Evolutionary conservation across 345 rosid species (phyloP).

Genomic region (Pistacia atlantica): DNA sequence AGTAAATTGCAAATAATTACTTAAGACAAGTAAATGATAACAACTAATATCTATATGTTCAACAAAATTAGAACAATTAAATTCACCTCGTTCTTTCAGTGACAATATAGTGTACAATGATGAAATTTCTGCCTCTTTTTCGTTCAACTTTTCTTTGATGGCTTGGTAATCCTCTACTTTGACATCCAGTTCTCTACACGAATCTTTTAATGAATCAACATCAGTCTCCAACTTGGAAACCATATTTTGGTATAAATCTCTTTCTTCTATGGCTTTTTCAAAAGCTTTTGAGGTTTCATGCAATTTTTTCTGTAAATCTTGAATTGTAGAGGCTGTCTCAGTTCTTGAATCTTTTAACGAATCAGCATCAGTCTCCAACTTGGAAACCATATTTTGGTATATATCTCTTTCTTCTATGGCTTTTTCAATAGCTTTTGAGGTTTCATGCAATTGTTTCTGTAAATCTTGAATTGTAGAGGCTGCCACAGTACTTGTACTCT

Average conservation of each 20-base stretch:
- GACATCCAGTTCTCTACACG: slow-evolving; percentile 50
- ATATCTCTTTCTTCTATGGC: slow-evolving; percentile 53
- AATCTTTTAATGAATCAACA: slow-evolving; percentile 47
- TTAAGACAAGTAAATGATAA: background rate
- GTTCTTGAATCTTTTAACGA: slow-evolving; percentile 46
- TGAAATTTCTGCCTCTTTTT: slow-evolving; percentile 60
- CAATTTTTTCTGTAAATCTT: slow-evolving; percentile 62
- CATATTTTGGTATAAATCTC: slow-evolving; percentile 44
- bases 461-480: slow-evolving; percentile 53
- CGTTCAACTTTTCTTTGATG: slow-evolving; percentile 60
- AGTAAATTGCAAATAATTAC: slow-evolving; percentile 18
- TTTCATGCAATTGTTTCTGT: slow-evolving; percentile 54
- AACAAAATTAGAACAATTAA: slow-evolving; percentile 1
- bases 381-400: slow-evolving; percentile 46
- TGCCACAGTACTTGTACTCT: slow-evolving; percentile 51
- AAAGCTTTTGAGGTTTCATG: slow-evolving; percentile 37
- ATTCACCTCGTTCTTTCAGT: slow-evolving; percentile 60
- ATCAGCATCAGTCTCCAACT: slow-evolving; percentile 58
- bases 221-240: slow-evolving; percentile 60
- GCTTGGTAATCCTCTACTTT: slow-evolving; percentile 46
- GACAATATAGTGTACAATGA: slow-evolving; percentile 31
- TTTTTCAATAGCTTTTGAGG: slow-evolving; percentile 36
- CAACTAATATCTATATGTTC: slow-evolving; percentile 11
- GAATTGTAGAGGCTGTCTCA: slow-evolving; percentile 46
- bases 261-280: slow-evolving; percentile 51